Evolutionary conservation across 805 yeast species (phyloP).

Genomic region (Dipodascus albidus): DNA sequence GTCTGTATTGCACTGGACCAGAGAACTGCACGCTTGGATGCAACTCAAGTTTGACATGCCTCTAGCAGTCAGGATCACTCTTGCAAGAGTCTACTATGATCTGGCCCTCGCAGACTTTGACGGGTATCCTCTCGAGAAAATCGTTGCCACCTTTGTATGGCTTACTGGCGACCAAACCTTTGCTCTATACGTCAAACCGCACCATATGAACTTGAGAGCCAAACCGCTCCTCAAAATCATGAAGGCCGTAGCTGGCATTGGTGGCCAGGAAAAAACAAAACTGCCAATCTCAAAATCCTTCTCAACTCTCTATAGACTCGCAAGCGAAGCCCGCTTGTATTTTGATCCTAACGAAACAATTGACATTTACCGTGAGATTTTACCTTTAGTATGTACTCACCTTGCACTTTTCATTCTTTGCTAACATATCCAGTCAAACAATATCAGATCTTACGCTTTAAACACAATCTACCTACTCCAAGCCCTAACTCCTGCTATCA

Average conservation of each 20-base stretch:
- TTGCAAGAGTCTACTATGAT: conserved; percentile 61
- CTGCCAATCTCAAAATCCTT: conserved; percentile 5
- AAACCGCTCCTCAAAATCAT: conserved; percentile 31
- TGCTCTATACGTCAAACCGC: conserved; percentile 21
- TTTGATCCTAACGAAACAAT: conserved; percentile 13
- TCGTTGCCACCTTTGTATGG: conserved; percentile 47
- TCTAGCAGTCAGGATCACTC: conserved; percentile 40
- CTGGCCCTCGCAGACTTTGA: conserved; percentile 68
- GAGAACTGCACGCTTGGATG: conserved; percentile 69
- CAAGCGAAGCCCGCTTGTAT: conserved; percentile 16
- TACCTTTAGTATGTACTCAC: conserved; percentile 18
- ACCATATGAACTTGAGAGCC: conserved; percentile 43
- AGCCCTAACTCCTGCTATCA: conserved; percentile 13
- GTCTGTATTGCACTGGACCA: conserved; percentile 74
- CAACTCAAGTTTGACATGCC: conserved; percentile 77
- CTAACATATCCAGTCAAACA: conserved; percentile 8
- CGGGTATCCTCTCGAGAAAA: conserved; percentile 44
- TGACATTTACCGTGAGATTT: conserved; percentile 16
- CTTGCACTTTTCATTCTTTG: conserved; percentile 4
- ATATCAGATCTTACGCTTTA: conserved; percentile 17
- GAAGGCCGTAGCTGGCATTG: conserved; percentile 13
- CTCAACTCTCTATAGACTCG: conserved; percentile 14
- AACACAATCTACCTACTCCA: conserved; percentile 12
- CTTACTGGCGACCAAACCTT: conserved; percentile 40
- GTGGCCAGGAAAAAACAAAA: conserved; percentile 7